Evolutionary conservation across 192 early-diverging fungal genomes (phyloP).

Genomic region (Kickxella alabastrina): DNA sequence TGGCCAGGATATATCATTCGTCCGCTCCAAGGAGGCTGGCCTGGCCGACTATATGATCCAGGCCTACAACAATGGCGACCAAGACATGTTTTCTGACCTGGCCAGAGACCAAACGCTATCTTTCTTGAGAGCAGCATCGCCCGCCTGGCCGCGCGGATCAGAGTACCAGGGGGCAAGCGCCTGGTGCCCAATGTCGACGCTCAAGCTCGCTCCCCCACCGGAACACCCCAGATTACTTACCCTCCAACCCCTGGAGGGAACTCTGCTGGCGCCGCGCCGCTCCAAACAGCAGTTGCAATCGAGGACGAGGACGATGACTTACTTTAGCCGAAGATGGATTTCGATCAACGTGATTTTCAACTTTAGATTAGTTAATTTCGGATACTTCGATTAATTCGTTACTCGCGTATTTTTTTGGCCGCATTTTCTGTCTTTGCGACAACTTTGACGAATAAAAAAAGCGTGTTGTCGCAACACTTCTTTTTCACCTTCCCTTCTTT

Average conservation of each 20-base stretch:
- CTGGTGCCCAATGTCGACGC: neutral
- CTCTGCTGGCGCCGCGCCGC: no score
- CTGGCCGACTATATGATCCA: constrained; percentile 36
- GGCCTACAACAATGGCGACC: constrained; percentile 37
- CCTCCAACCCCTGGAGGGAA: no score
- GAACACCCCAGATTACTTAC: no score
- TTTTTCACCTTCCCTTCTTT: no score
- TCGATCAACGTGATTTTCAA: no score
- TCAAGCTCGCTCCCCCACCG: no score
- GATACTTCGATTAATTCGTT: no score
- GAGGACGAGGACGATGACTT: constrained; percentile 33
- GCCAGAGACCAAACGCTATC: constrained; percentile 18
- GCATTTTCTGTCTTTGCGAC: neutral
- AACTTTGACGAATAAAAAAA: no score
- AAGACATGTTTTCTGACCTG: constrained; percentile 21
- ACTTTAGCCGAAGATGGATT: constrained; percentile 6
- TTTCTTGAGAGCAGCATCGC: constrained; percentile 28
- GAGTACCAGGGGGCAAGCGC: constrained; percentile 29
- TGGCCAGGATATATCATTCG: constrained; percentile 23
- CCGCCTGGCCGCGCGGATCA: constrained; percentile 26
- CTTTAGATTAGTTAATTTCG: no score
- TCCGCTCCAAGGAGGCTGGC: constrained; percentile 28
- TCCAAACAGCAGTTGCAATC: neutral
- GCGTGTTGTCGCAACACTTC: no score
- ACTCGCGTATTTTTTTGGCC: constrained; percentile 2